Evolutionary conservation across 192 early-diverging fungal species (phyloP).

Genomic region (Allomyces javanicus): DNA sequence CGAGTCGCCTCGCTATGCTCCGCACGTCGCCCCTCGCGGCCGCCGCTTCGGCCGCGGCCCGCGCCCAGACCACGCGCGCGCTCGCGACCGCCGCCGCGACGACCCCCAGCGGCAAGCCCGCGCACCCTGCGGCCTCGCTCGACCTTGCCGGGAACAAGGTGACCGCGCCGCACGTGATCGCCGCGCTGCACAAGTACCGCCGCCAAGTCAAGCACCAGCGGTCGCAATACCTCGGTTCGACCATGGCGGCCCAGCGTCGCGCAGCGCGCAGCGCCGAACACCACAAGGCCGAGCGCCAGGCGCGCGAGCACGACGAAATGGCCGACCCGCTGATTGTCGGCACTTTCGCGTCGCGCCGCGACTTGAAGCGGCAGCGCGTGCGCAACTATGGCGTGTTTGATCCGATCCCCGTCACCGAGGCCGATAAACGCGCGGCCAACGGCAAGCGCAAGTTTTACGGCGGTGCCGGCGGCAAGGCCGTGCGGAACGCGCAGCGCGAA

Average conservation of each 20-base stretch:
- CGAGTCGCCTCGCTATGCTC: no score
- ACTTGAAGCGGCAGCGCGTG: background rate
- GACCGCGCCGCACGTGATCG: no score
- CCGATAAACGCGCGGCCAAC: background rate
- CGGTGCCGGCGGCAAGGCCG: no score
- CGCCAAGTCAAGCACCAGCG: background rate
- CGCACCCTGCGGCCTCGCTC: no score
- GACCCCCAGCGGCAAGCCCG: no score
- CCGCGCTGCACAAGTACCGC: background rate
- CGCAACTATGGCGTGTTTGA: background rate
- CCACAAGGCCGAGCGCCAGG: background rate
- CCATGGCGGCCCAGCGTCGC: background rate
- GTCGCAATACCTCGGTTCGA: background rate
- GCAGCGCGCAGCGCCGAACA: background rate
- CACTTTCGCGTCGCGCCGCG: background rate
- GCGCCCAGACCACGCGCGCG: no score
- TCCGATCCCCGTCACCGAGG: background rate
- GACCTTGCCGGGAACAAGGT: no score
- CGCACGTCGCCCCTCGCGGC: no score
- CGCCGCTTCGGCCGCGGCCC: no score
- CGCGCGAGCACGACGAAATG: background rate
- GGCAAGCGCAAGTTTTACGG: no score
- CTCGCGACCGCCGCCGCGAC: no score
- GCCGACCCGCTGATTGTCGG: background rate
- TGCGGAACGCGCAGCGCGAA: background rate